Percentiles rank a stretch among this genome's conserved stretches.
Conservation (phyloP, 345 rosid species). For the Ricinus communis region DNA sequence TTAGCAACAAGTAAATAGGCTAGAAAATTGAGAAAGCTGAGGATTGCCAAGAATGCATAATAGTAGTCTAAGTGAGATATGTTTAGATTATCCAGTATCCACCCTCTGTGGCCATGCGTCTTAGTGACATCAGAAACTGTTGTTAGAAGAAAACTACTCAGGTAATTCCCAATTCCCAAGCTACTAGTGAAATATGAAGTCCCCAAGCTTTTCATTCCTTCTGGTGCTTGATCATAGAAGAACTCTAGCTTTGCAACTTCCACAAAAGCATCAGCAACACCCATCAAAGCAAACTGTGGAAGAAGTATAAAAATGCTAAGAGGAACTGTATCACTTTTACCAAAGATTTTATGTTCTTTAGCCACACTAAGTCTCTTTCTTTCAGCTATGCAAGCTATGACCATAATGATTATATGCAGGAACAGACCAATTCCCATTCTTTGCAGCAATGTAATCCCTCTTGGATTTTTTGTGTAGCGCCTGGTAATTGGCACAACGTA, state of each 20-base stretch:
- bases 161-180: conserved; percentile 59
- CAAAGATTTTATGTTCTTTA: conserved; percentile 27
- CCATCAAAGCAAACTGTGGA: conserved; percentile 73
- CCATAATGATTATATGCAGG: conserved; percentile 53
- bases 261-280: conserved; percentile 66
- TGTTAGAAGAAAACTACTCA: conserved; percentile 62
- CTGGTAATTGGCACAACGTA: conserved; percentile 41
- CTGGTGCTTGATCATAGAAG: conserved; percentile 88
- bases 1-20: conserved; percentile 53
- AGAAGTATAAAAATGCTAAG: conserved; percentile 56
- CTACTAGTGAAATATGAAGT: conserved; percentile 63
- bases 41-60: conserved; percentile 53
- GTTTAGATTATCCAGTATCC: conserved; percentile 75
- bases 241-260: conserved; percentile 83
- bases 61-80: conserved; percentile 65
- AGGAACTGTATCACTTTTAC: conserved; percentile 43
- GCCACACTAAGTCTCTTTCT: conserved; percentile 60
- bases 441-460: conserved; percentile 74
- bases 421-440: conserved; percentile 70
- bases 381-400: conserved; percentile 49
- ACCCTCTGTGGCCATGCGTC: conserved; percentile 47
- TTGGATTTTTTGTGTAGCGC: conserved; percentile 54
- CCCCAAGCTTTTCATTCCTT: conserved; percentile 79
- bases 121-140: conserved; percentile 47
- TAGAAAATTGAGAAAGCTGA: conserved; percentile 54